Base-by-base conservation (phyloP, 2,329 filamentous ascomycete genomes). In the Diaporthe batatas region DNA sequence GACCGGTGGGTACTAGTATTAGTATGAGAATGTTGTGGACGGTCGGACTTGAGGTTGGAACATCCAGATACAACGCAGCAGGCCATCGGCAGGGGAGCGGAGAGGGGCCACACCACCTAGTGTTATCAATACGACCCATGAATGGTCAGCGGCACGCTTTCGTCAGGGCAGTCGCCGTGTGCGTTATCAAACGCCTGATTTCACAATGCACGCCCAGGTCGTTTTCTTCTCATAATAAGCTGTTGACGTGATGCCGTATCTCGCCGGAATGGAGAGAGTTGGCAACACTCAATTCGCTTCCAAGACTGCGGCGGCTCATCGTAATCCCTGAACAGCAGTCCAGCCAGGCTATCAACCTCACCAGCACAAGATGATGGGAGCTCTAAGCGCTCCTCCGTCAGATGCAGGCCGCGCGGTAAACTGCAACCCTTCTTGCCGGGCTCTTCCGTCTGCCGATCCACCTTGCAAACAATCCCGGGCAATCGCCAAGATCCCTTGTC, bases 111-210 rank as follows among this genome's bases (percentile, higher is more conserved):
- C 25, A 53, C n/a, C 39, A 29, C 14, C 18, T 70, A 62, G 55
- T 54, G 68, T 47, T 54, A 39, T 70, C 44, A 62, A 39, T 7
- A 54, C 29, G 55, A 10, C 23, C 47, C n/a, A 16, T 62, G 34
- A 70, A 39, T 62, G 68, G 55, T 47, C 68, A 62, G 29, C 32
- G 16, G 25, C 32, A 42, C 34, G 29, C 44, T 44, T 62, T 59
- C 64, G 64, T 36, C 53, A 72, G 25, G 44, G 47, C 47, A 69
- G 34, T 44, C 47, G 64, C 64, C 34, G 53, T 47, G 21, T 72
- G 16, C 64, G 64, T 51, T 55, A 69, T 69, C 71, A 62, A 62
- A 47, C 54, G 55, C 64, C 64, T 72, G 71, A 72, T 72, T 32
- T 16, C 23, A 44, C 23, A 53, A 32, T 54, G 55, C 55, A 70